A percentile compares a stretch with the other conserved stretches of the same genome.
Conservation (phyloP, 2,329 filamentous ascomycete species). For the Ophiosphaerella korrae region DNA sequence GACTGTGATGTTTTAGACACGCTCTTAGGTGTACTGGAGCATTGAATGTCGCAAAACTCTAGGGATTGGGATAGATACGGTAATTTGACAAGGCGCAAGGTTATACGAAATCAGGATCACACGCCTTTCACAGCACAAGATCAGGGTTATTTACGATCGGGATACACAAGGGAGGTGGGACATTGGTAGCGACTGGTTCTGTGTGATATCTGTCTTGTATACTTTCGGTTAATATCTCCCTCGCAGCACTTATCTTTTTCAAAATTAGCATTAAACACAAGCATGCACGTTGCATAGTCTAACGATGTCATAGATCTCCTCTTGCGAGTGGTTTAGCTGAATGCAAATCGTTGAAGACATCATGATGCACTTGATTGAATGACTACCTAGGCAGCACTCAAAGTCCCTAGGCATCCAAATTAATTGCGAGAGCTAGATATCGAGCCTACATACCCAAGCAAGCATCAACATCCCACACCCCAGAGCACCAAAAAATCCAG, state of each 20-base stretch:
- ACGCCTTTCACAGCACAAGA: neutral
- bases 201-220: slow-evolving; percentile 3
- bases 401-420: too few species aligned
- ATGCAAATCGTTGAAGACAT: neutral
- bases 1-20: slow-evolving; percentile 30
- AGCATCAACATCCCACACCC: too few species aligned
- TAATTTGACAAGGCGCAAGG: too few species aligned
- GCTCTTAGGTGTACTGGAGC: slow-evolving; percentile 25
- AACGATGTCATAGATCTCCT: slow-evolving; percentile 1
- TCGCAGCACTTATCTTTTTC: neutral
- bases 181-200: slow-evolving; percentile 3
- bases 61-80: too few species aligned
- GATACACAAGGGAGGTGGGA: slow-evolving; percentile 1
- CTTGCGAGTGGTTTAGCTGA: slow-evolving; percentile 5
- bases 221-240: neutral
- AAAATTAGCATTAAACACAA: slow-evolving; percentile 3
- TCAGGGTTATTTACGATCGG: neutral
- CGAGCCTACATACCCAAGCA: too few species aligned
- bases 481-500: too few species aligned
- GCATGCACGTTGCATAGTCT: neutral
- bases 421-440: too few species aligned
- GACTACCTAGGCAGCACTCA: neutral
- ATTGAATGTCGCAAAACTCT: slow-evolving; percentile 1
- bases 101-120: too few species aligned
- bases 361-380: neutral